Conservation (phyloP, 805 yeast species). For the Wickerhamomyces strasburgensis region DNA sequence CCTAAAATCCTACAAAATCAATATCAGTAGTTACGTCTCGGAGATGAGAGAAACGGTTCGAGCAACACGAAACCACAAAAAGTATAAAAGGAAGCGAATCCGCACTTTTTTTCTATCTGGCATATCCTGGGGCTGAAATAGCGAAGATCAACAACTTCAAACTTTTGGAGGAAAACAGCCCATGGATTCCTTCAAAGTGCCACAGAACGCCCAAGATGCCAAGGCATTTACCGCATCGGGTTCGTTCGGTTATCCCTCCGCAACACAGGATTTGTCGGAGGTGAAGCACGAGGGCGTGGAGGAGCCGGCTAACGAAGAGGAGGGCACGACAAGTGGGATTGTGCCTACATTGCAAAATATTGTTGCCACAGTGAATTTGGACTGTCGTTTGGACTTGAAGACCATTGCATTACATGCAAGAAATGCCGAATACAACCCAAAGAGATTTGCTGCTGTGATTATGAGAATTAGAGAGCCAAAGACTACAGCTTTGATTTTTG, state of each 20-base stretch:
- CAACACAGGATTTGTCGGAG: slow-evolving; percentile 23
- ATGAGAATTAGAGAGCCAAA: slow-evolving; percentile 99
- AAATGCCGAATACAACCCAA: slow-evolving; percentile 98
- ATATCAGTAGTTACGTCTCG: no score
- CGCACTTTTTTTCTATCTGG: slow-evolving; percentile 11
- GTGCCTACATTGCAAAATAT: slow-evolving; percentile 93
- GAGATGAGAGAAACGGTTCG: no score
- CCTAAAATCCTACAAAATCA: no score
- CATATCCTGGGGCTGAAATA: not conserved
- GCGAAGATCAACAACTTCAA: not conserved
- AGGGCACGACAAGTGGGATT: slow-evolving; percentile 82
- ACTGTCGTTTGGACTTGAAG: slow-evolving; percentile 91
- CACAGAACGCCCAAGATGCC: slow-evolving; percentile 27
- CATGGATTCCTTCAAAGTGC: slow-evolving; percentile 26
- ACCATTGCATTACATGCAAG: slow-evolving; percentile 98
- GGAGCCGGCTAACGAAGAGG: slow-evolving; percentile 14
- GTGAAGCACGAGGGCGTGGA: slow-evolving; percentile 14
- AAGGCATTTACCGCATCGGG: slow-evolving; percentile 24
- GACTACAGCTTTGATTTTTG: slow-evolving; percentile 95
- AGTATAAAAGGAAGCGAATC: slow-evolving; percentile 10
- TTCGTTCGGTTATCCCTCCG: slow-evolving; percentile 27
- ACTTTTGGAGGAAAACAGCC: not conserved
- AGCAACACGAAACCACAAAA: not conserved
- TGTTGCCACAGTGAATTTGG: slow-evolving; percentile 96
- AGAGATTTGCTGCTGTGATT: slow-evolving; percentile 98